Conservation (phyloP, 2,329 filamentous ascomycete genomes). For the Aspergillus sojae region DNA sequence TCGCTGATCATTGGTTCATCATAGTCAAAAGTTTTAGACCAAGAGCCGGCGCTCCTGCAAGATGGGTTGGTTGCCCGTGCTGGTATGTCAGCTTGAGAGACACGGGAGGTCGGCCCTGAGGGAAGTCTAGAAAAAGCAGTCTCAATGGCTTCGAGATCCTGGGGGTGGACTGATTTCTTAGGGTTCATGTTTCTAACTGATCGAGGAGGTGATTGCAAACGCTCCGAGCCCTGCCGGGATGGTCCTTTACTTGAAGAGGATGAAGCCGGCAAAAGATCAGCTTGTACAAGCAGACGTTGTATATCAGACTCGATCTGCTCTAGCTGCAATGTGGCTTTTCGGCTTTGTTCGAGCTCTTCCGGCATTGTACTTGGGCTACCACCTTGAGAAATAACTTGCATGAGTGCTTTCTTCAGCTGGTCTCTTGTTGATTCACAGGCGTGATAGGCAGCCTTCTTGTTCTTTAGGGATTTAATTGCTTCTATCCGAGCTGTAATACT, state of each 20-base stretch:
- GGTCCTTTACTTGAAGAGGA: neutral
- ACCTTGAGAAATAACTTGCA: slow-evolving; percentile 39
- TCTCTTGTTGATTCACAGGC: slow-evolving; percentile 34
- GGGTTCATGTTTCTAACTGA: neutral
- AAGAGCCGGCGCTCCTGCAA: slow-evolving; percentile 8
- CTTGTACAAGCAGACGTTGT: slow-evolving; percentile 33
- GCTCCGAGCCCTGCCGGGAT: neutral
- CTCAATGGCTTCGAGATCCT: neutral
- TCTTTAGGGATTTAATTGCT: slow-evolving; percentile 38
- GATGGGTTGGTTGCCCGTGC: slow-evolving; percentile 5
- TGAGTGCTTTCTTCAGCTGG: slow-evolving; percentile 38
- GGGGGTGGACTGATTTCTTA: neutral
- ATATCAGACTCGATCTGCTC: slow-evolving; percentile 39
- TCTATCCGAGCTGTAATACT: slow-evolving; percentile 39
- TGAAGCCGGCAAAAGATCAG: slow-evolving; percentile 29
- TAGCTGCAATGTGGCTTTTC: slow-evolving; percentile 35
- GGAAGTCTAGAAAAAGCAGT: slow-evolving; percentile 3
- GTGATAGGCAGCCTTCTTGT: slow-evolving; percentile 30
- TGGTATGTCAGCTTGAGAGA: slow-evolving; percentile 3
- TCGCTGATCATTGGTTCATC: slow-evolving; percentile 27
- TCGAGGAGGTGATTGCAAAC: neutral
- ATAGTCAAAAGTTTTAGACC: slow-evolving; percentile 16
- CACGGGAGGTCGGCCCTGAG: slow-evolving; percentile 8
- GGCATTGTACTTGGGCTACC: slow-evolving; percentile 34
- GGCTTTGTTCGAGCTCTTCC: slow-evolving; percentile 37